Percentiles rank a stretch among this genome's conserved stretches.
phyloP scores from a whole-genome alignment of 306 rosid species.

The Vigna mungo region DNA sequence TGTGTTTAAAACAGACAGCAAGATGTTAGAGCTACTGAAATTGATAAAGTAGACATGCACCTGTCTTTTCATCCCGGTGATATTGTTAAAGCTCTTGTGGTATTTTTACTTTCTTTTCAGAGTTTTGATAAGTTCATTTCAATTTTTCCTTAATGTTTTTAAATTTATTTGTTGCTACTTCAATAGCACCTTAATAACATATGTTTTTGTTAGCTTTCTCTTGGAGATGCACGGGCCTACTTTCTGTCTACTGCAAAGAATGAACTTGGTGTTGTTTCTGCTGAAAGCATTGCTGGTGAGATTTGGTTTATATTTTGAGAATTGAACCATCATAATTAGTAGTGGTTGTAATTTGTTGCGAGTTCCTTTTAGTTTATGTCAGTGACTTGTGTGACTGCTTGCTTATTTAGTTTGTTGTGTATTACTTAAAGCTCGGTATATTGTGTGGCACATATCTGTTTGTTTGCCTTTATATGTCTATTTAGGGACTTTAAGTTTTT shows the following conservation, averaged over 20 bases:
- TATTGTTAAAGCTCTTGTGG: conserved; percentile 81
- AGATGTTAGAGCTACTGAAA: conserved; percentile 95
- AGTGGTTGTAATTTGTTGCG: conserved; percentile 8
- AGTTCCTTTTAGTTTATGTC: conserved; percentile 17
- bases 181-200: conserved; percentile 42
- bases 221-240: conserved; percentile 93
- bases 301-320: conserved; percentile 24
- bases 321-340: conserved; percentile 20
- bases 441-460: background rate
- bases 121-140: conserved; percentile 16
- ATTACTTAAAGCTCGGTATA: conserved; percentile 8
- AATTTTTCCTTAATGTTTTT: background rate
- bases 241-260: conserved; percentile 90
- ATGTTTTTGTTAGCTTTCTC: conserved; percentile 74
- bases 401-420: background rate
- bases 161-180: conserved; percentile 26
- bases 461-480: background rate
- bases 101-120: conserved; percentile 52
- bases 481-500: conserved; percentile 14
- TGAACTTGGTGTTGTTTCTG: conserved; percentile 90
- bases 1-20: conserved; percentile 66
- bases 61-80: conserved; percentile 78
- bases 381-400: conserved; percentile 6
- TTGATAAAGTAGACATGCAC: conserved; percentile 95
- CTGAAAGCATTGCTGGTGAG: conserved; percentile 88